These are phyloP conservation scores for Peniophora sp. DNA, from an alignment of 1,284 basidiomycete species.

Conservation along the genomic window DNA sequence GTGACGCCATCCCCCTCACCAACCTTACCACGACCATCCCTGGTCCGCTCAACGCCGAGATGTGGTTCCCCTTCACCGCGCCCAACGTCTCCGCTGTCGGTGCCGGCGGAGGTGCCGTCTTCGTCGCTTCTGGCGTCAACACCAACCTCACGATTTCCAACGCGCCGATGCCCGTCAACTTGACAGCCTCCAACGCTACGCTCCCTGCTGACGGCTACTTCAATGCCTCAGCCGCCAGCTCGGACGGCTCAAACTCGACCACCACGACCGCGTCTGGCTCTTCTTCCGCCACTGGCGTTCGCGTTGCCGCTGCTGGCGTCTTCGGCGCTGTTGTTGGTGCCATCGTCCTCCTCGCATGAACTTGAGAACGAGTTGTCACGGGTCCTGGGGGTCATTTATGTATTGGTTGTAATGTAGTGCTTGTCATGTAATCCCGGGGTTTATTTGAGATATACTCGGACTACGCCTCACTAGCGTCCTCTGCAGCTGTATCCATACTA, in stretches of 20 bases:
- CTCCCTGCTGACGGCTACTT: slow-evolving; percentile 9
- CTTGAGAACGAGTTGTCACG: no score
- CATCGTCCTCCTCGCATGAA: background rate
- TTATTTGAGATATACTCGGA: no score
- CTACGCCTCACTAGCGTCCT: no score
- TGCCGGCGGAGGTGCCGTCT: slow-evolving; percentile 33
- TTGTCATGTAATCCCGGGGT: no score
- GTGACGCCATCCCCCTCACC: slow-evolving; percentile 20
- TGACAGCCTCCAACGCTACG: slow-evolving; percentile 22
- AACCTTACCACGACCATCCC: slow-evolving; percentile 19
- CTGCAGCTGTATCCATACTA: no score
- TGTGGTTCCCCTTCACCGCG: slow-evolving; percentile 34
- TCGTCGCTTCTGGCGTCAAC: slow-evolving; percentile 27
- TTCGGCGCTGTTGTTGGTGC: background rate
- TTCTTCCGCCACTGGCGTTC: background rate
- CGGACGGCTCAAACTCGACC: background rate
- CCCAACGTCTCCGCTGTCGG: slow-evolving; percentile 28
- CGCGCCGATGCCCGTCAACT: slow-evolving; percentile 33
- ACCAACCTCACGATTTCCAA: slow-evolving; percentile 22
- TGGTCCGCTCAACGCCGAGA: slow-evolving; percentile 22
- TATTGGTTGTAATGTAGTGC: no score
- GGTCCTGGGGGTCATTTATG: no score
- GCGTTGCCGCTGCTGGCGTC: background rate
- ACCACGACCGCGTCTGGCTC: background rate
- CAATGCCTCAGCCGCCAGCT: background rate